Evolutionary conservation across 2,329 filamentous ascomycete species (phyloP).

Genomic region (Dothideomycetes sp.): DNA sequence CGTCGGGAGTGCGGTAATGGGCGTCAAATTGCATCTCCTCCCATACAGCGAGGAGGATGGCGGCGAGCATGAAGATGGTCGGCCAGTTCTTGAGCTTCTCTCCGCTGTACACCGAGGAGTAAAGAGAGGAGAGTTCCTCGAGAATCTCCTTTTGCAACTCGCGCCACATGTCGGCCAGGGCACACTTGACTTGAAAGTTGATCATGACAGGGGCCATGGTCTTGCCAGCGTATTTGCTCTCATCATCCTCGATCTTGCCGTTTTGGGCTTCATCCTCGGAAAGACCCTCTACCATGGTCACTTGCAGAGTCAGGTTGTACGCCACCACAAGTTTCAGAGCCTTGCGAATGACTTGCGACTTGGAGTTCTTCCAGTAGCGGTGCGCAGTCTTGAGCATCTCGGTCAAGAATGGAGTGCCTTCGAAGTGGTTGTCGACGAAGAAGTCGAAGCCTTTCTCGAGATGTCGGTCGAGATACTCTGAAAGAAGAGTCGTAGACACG

Average conservation of each 20-base stretch:
- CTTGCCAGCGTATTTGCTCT: conserved; percentile 81
- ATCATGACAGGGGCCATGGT: conserved; percentile 95
- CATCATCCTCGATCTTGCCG: conserved; percentile 75
- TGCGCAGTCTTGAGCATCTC: conserved; percentile 95
- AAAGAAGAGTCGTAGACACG: conserved; percentile 67
- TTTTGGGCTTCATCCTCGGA: conserved; percentile 67
- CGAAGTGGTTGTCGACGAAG: conserved; percentile 93
- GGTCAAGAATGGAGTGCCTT: conserved; percentile 87
- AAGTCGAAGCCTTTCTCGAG: conserved; percentile 85
- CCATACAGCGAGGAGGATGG: conserved; percentile 88
- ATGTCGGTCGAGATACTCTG: conserved; percentile 90
- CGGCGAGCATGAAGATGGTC: conserved; percentile 94
- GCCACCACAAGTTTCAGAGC: conserved; percentile 88
- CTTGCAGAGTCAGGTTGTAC: conserved; percentile 89
- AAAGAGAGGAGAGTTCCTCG: conserved; percentile 81
- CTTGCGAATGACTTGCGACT: conserved; percentile 83
- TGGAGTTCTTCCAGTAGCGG: conserved; percentile 82
- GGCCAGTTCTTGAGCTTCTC: conserved; percentile 99
- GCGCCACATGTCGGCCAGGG: conserved; percentile 95
- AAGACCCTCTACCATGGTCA: conserved; percentile 86
- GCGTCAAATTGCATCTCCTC: conserved; percentile 99
- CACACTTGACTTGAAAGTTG: conserved; percentile 98
- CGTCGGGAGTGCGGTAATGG: conserved; percentile 85
- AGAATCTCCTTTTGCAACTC: conserved; percentile 93
- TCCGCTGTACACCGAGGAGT: conserved; percentile 95